Evolutionary conservation across 805 yeast species (phyloP), one percentile per base, ranked within the genome.

Genomic region (Zygosaccharomyces pseudorouxii): DNA sequence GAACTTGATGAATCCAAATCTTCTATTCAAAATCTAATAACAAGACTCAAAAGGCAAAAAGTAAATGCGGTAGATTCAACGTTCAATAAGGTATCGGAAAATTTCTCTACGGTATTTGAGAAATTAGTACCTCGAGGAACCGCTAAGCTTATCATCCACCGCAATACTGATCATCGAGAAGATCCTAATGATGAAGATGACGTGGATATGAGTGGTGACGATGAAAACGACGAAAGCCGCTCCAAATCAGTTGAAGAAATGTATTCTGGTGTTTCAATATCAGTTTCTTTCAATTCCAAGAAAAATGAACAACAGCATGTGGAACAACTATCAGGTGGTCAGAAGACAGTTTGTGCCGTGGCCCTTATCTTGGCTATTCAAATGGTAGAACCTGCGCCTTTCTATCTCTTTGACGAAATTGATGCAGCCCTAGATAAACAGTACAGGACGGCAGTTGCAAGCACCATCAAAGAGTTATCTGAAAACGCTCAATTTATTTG

Each of bases 291-390:
- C 74, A 92, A 89, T 63, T 84, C 95, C 8, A 83, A 83, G 60
- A 75, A 77, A 23, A 86, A 90, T 61, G 97, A 89, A 56, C 96
- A 88, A 64, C 86, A 84, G 52, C 76, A 86, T 52, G 84, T 92
- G 48, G 96, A 89, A 63, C 97, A 90, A 63, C 73, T 93, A 14
- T 88, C 97, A 1, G 99, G 99, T 36, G 99, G 99, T 9, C 99
- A 93, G 62, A 92, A 92, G 64, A 86, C 97, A 0, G 72, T 93
- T n/a, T 90, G 98, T 72, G 98, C 99, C 0, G 81, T 93, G 56
- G 90, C 98, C 0, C 76, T 93, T 44, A 90, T 93, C 55, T 75
- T 93, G 49, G 97, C 99, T 3, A 88, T 92, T 51, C 99, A 93
- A 70, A 81, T 79, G 61, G 88, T 95, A 55, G 98, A 93, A 57